Percentiles rank a stretch among this genome's conserved stretches.
These are phyloP conservation scores for Neofusicoccum sp. DNA, from an alignment of 2,329 filamentous ascomycete genomes.

Conservation along the genomic window DNA sequence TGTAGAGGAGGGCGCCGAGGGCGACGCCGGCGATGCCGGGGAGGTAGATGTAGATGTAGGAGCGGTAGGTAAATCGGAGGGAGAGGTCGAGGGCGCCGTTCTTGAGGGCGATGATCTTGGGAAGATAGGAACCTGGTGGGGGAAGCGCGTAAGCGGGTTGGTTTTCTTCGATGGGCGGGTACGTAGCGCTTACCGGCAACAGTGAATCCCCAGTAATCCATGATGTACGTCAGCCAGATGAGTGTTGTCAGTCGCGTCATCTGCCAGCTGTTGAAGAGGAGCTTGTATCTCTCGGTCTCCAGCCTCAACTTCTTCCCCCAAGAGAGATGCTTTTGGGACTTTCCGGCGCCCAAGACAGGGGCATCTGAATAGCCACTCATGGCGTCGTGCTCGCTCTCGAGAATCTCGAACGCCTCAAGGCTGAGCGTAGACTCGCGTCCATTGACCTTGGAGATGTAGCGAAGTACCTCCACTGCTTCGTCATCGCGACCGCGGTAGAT, in stretches of 20 bases:
- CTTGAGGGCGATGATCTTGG: slow-evolving; percentile 52
- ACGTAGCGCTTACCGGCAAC: slow-evolving; percentile 40
- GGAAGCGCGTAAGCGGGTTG: not conserved
- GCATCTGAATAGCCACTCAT: not conserved
- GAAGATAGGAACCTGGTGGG: slow-evolving; percentile 46
- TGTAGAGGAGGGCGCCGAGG: slow-evolving; percentile 48
- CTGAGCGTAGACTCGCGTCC: slow-evolving; percentile 34
- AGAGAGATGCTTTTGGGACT: slow-evolving; percentile 25
- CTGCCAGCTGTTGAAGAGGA: slow-evolving; percentile 44
- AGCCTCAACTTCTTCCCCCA: slow-evolving; percentile 34
- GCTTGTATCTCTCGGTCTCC: slow-evolving; percentile 44
- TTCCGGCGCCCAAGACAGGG: slow-evolving; percentile 33
- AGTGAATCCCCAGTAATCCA: slow-evolving; percentile 52
- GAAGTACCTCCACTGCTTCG: slow-evolving; percentile 48
- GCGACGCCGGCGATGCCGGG: slow-evolving; percentile 54
- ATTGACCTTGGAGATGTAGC: slow-evolving; percentile 46
- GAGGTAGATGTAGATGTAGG: slow-evolving; percentile 55
- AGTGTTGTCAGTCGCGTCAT: slow-evolving; percentile 48
- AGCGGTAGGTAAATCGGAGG: slow-evolving; percentile 50
- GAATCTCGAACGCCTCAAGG: slow-evolving; percentile 35
- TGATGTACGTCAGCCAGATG: slow-evolving; percentile 53
- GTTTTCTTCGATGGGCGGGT: not conserved
- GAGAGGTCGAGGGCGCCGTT: slow-evolving; percentile 47
- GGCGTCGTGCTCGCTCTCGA: slow-evolving; percentile 31
- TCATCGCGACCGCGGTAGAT: slow-evolving; percentile 54